A percentile compares a stretch with the other conserved stretches of the same genome.
These are phyloP conservation scores for Trifolium repens DNA, from an alignment of 306 rosid genomes.

Conservation along the genomic window DNA sequence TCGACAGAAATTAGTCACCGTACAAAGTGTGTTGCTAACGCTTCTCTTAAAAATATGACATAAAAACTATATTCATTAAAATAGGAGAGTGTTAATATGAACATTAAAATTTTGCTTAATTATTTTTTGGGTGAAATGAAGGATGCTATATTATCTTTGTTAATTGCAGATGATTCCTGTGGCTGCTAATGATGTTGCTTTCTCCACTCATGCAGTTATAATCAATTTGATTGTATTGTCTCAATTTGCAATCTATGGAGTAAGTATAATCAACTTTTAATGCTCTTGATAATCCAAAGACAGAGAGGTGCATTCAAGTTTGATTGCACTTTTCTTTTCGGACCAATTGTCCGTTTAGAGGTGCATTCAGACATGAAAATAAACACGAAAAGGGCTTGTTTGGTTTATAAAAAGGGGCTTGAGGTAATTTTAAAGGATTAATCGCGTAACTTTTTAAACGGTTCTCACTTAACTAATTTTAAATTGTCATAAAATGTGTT, in stretches of 20 bases:
- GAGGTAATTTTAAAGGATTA: too few species aligned
- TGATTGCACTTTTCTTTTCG: neutral
- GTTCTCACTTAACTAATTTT: too few species aligned
- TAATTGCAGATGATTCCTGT: constrained; percentile 83
- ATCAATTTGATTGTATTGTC: constrained; percentile 18
- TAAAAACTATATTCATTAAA: too few species aligned
- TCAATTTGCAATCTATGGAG: constrained; percentile 48
- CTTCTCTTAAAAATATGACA: too few species aligned
- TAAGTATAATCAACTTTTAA: constrained; percentile 29
- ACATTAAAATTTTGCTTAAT: neutral
- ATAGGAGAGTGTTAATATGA: too few species aligned
- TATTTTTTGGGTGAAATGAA: neutral
- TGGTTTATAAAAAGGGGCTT: neutral
- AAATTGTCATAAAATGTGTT: too few species aligned
- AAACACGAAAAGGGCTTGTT: neutral
- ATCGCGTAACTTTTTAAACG: too few species aligned
- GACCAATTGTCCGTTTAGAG: neutral
- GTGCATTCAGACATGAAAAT: neutral
- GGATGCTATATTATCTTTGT: neutral
- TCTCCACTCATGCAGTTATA: constrained; percentile 46
- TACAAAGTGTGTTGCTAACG: too few species aligned
- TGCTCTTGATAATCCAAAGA: neutral
- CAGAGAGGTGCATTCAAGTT: neutral
- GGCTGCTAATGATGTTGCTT: constrained; percentile 84
- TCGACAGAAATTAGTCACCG: too few species aligned